phyloP scores from a whole-genome alignment of 108 stramenopile species.

The Cyclostephanos tholiformis region DNA sequence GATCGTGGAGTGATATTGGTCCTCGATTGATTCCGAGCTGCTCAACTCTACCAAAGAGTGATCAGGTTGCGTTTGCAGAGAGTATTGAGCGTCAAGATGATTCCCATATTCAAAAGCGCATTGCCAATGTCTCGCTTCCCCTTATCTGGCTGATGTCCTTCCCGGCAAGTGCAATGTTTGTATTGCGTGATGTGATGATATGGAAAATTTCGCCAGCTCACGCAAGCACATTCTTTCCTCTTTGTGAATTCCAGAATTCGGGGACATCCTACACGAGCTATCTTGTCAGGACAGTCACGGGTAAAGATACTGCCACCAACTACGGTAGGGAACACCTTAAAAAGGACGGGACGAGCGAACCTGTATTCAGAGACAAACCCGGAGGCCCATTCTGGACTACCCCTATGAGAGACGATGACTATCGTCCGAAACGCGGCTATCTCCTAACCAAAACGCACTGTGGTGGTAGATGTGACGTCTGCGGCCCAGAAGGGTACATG shows the following conservation, averaged over 20 bases:
- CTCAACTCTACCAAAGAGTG: slow-evolving; percentile 1
- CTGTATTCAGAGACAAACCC: slow-evolving; percentile 27
- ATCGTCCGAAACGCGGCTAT: slow-evolving; percentile 35
- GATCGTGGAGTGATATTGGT: slow-evolving; percentile 3
- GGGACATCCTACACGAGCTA: slow-evolving; percentile 29
- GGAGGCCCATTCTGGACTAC: slow-evolving; percentile 54
- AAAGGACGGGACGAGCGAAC: slow-evolving; percentile 29
- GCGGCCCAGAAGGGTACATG: slow-evolving; percentile 48
- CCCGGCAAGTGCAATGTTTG: slow-evolving; percentile 1
- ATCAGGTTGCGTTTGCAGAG: not conserved
- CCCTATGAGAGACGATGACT: slow-evolving; percentile 2
- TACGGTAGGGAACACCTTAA: slow-evolving; percentile 7
- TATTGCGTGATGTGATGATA: not conserved
- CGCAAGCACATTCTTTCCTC: not conserved
- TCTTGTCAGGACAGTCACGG: slow-evolving; percentile 16
- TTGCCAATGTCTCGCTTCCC: not conserved
- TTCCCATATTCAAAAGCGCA: slow-evolving; percentile 3
- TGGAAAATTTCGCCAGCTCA: not conserved
- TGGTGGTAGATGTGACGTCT: slow-evolving; percentile 55
- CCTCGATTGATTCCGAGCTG: slow-evolving; percentile 8
- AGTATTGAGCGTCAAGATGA: not conserved
- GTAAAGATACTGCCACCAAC: slow-evolving; percentile 19
- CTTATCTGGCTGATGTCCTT: slow-evolving; percentile 36
- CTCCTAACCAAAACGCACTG: slow-evolving; percentile 83
- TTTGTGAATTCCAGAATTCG: slow-evolving; percentile 13